A percentile compares a stretch with the other conserved stretches of the same genome.
phyloP scores from a whole-genome alignment of 345 rosid genomes.

The Citrus hindsii region DNA sequence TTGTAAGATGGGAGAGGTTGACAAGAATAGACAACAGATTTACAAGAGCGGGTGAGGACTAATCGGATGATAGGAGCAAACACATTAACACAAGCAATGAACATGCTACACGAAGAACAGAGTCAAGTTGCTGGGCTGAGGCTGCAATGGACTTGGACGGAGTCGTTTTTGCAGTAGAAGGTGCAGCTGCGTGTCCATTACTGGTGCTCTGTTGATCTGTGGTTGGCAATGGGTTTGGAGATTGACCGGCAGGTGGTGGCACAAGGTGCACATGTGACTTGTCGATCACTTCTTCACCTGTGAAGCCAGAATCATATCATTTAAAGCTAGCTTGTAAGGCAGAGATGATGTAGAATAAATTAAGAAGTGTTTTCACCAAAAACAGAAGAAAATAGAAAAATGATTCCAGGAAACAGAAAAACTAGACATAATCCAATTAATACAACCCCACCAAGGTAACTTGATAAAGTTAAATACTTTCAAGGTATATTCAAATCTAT shows the following conservation, averaged over 20 bases:
- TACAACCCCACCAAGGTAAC: not conserved
- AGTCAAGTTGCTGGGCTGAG: constrained; percentile 11
- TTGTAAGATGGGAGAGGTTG: not conserved
- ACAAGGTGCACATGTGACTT: constrained; percentile 1
- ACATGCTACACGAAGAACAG: not conserved
- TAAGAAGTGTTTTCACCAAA: too few species aligned
- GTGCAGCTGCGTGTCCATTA: constrained; percentile 19
- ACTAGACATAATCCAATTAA: not conserved
- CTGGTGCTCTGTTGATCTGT: constrained; percentile 28
- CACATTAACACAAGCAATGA: constrained; percentile 11
- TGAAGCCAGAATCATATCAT: not conserved
- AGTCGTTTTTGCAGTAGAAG: constrained; percentile 18
- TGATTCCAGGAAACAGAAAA: too few species aligned
- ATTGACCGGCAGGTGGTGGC: constrained; percentile 16
- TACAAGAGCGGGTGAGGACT: not conserved
- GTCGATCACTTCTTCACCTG: constrained; percentile 29
- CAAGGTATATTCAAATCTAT: not conserved
- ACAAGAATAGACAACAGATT: constrained; percentile 16
- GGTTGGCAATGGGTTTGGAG: constrained; percentile 30
- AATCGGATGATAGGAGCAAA: not conserved
- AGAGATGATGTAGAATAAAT: not conserved
- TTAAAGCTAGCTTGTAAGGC: not conserved
- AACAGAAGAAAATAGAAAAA: too few species aligned
- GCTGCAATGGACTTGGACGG: constrained; percentile 12
- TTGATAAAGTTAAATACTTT: not conserved